Conservation (phyloP, 192 early-diverging fungal genomes). For the Paraglomus brasilianum region DNA sequence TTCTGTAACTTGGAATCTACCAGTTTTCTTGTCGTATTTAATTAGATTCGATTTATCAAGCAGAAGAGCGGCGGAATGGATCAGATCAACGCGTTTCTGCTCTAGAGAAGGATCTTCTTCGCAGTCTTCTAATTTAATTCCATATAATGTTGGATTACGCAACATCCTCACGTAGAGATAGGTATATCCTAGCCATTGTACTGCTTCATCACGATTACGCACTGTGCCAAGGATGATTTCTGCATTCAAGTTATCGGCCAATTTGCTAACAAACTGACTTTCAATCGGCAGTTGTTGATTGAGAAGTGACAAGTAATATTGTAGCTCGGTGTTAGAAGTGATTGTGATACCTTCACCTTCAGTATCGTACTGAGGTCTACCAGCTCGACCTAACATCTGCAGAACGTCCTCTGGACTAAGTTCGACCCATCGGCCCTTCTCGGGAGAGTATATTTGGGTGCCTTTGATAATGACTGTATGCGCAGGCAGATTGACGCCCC, state of each 20-base stretch:
- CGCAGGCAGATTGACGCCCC: constrained; percentile 99
- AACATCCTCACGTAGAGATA: constrained; percentile 98
- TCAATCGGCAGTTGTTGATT: constrained; percentile 98
- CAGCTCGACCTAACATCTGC: constrained; percentile 97
- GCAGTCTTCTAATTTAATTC: constrained; percentile 65
- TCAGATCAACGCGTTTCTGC: constrained; percentile 85
- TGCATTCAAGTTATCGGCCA: constrained; percentile 93
- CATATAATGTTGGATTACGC: constrained; percentile 84
- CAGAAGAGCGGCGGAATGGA: constrained; percentile 81
- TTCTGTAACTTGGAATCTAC: constrained; percentile 84
- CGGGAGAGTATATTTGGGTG: constrained; percentile 95
- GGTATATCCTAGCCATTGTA: constrained; percentile 93
- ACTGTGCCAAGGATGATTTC: constrained; percentile 94
- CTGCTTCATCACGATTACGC: constrained; percentile 89
- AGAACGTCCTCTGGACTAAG: constrained; percentile 94
- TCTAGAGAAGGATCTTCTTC: constrained; percentile 78
- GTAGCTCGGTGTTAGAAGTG: constrained; percentile 87
- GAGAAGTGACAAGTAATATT: constrained; percentile 92
- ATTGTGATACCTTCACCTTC: constrained; percentile 97
- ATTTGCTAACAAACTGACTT: constrained; percentile 82
- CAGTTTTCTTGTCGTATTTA: constrained; percentile 93
- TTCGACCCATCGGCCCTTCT: constrained; percentile 95
- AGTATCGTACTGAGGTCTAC: constrained; percentile 95
- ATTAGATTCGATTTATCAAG: constrained; percentile 92
- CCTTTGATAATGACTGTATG: constrained; percentile 99